These are phyloP conservation scores for Sicyos baderoa DNA, from an alignment of 306 rosid genomes.

Conservation along the genomic window DNA sequence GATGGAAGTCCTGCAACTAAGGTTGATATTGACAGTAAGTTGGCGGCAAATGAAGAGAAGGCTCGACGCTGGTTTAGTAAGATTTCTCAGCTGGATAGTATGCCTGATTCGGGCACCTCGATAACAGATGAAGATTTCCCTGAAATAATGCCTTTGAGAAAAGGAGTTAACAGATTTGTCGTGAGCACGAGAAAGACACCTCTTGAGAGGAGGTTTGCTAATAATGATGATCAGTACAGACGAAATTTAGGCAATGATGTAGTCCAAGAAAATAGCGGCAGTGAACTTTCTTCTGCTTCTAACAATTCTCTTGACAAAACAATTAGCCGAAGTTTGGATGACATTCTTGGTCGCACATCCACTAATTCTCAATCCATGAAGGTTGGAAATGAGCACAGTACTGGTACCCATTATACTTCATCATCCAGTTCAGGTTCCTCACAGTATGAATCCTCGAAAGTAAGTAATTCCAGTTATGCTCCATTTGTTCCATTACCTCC, in stretches of 20 bases:
- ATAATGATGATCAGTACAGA: constrained; percentile 44
- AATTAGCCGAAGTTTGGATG: constrained; percentile 27
- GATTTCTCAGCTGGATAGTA: constrained; percentile 68
- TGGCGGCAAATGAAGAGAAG: constrained; percentile 87
- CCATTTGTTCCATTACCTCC: constrained; percentile 50
- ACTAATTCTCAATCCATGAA: constrained; percentile 29
- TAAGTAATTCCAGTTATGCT: constrained; percentile 33
- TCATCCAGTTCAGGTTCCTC: constrained; percentile 26
- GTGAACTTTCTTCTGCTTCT: constrained; percentile 18
- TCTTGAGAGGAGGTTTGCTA: constrained; percentile 61
- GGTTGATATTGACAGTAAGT: constrained; percentile 40
- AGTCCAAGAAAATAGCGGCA: constrained; percentile 25
- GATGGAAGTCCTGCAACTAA: constrained; percentile 28
- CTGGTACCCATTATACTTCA: constrained; percentile 23
- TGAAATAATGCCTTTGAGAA: constrained; percentile 92
- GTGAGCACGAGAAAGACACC: constrained; percentile 89
- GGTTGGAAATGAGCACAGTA: constrained; percentile 23
- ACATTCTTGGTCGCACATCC: constrained; percentile 26
- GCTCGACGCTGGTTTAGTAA: constrained; percentile 85
- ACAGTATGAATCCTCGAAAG: constrained; percentile 25
- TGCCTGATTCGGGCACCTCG: constrained; percentile 46
- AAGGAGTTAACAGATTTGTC: constrained; percentile 88
- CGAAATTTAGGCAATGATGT: constrained; percentile 44
- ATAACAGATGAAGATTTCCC: constrained; percentile 79
- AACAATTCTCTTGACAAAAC: constrained; percentile 24